These are phyloP conservation scores for Chlamydomonas sphaeroides DNA, from an alignment of 139 green algal genomes.

Conservation along the genomic window DNA sequence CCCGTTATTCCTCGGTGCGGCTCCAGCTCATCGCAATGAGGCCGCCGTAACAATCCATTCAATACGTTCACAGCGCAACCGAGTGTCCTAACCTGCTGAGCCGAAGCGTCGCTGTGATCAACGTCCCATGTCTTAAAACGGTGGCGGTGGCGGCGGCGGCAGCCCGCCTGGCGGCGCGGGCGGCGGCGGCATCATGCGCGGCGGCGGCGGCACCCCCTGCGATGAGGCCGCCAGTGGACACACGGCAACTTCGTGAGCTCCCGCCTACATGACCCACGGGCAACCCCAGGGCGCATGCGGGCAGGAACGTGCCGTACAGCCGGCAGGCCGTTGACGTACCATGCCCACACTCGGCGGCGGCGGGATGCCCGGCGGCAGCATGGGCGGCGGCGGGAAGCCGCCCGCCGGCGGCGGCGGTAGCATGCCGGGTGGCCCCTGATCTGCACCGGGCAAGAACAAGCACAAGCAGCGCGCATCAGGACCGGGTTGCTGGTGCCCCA, in stretches of 20 bases:
- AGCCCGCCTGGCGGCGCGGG: conserved; percentile 2
- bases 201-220: neutral
- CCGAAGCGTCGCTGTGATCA: too few species aligned
- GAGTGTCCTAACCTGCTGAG: too few species aligned
- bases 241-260: too few species aligned
- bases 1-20: too few species aligned
- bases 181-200: neutral
- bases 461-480: neutral
- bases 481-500: neutral
- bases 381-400: conserved; percentile 21
- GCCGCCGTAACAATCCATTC: too few species aligned
- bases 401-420: conserved; percentile 1
- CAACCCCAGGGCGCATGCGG: too few species aligned
- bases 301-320: neutral
- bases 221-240: too few species aligned
- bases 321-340: too few species aligned
- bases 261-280: too few species aligned
- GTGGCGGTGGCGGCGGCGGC: neutral
- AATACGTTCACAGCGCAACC: too few species aligned
- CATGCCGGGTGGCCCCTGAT: neutral
- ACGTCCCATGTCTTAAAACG: neutral
- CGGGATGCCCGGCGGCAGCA: neutral
- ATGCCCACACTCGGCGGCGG: neutral
- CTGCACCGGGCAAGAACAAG: neutral
- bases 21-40: too few species aligned